Conservation (phyloP, 192 early-diverging fungal species). For the Entrophospora sp. region DNA sequence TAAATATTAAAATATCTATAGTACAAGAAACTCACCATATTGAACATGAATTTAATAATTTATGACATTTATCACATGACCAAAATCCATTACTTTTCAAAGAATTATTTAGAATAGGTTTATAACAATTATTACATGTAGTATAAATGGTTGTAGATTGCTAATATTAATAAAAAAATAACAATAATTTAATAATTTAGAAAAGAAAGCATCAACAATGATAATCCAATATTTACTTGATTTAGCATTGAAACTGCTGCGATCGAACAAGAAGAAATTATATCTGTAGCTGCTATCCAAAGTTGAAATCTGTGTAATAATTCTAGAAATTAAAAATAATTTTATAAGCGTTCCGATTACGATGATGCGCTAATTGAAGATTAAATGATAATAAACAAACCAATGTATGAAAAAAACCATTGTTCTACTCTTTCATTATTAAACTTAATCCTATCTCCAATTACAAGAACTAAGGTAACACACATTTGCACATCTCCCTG, state of each 20-base stretch:
- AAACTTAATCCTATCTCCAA: slow-evolving; percentile 37
- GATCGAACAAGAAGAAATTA: slow-evolving; percentile 48
- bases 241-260: slow-evolving; percentile 36
- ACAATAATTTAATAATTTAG: not conserved
- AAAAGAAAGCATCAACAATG: not conserved
- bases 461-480: slow-evolving; percentile 54
- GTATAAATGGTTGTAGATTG: slow-evolving; percentile 67
- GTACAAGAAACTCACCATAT: slow-evolving; percentile 43
- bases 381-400: too few species aligned
- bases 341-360: too few species aligned
- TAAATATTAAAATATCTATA: too few species aligned
- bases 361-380: too few species aligned
- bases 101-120: slow-evolving; percentile 42
- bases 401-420: slow-evolving; percentile 67
- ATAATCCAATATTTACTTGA: slow-evolving; percentile 36
- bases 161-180: slow-evolving; percentile 31
- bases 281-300: slow-evolving; percentile 53
- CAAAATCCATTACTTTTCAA: slow-evolving; percentile 46
- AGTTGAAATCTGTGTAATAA: slow-evolving; percentile 63
- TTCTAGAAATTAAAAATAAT: too few species aligned
- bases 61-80: slow-evolving; percentile 62
- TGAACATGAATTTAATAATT: slow-evolving; percentile 53
- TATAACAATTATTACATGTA: slow-evolving; percentile 58
- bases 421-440: slow-evolving; percentile 42
- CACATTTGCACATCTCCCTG: slow-evolving; percentile 74